Conservation (phyloP, 2,329 filamentous ascomycete genomes). For the Verticillium longisporum region DNA sequence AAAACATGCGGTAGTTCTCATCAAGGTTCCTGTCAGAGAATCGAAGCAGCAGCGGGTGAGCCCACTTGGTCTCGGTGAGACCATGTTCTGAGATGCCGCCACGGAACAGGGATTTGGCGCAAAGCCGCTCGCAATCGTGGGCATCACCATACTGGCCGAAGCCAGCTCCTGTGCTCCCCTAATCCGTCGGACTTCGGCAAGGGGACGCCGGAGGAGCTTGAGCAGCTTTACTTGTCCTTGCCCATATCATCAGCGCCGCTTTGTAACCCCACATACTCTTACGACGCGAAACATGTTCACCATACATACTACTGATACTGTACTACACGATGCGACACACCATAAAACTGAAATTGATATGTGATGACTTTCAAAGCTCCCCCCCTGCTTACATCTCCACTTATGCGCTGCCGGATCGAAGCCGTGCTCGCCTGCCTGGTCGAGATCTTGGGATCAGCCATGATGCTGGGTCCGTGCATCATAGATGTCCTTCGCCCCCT, state of each 20-base stretch:
- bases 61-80: no score
- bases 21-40: background rate
- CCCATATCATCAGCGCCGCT: no score
- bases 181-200: background rate
- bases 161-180: no score
- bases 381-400: background rate
- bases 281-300: background rate
- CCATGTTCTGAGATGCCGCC: no score
- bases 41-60: background rate
- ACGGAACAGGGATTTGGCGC: no score
- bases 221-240: background rate
- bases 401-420: background rate
- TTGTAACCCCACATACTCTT: background rate
- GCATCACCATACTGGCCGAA: no score
- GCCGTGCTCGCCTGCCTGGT: background rate
- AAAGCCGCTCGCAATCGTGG: no score
- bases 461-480: background rate
- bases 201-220: background rate
- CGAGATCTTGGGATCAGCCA: background rate
- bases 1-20: background rate
- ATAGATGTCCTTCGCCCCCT: background rate
- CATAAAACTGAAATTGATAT: background rate
- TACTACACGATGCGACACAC: background rate
- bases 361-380: background rate
- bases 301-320: background rate